A percentile compares a stretch with the other conserved stretches of the same genome.
These are phyloP conservation scores for Rachicladosporium sp. DNA, from an alignment of 2,329 filamentous ascomycete species.

Conservation along the genomic window DNA sequence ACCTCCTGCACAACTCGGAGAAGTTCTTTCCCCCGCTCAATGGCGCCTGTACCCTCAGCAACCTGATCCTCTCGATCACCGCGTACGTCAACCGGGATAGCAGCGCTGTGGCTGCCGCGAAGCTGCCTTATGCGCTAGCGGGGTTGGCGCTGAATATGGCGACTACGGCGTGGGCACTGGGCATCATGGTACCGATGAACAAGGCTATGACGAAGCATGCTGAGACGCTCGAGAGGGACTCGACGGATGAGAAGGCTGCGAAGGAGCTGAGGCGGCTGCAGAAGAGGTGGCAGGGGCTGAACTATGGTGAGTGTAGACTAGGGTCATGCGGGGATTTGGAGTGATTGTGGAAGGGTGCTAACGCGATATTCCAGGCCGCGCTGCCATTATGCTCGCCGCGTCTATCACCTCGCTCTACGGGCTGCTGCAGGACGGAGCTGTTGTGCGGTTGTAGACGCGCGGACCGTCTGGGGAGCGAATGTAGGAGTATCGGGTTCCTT, in stretches of 20 bases:
- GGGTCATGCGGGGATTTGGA: not conserved
- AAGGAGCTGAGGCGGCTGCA: conserved; percentile 17
- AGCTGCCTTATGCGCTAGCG: conserved; percentile 14
- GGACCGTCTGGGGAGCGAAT: no score
- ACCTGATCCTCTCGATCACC: conserved; percentile 16
- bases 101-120: conserved; percentile 9
- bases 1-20: conserved; percentile 20
- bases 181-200: conserved; percentile 22
- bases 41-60: conserved; percentile 17
- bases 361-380: conserved; percentile 8
- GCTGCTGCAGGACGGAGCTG: conserved; percentile 3
- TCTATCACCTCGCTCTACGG: conserved; percentile 4
- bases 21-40: conserved; percentile 22
- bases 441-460: not conserved
- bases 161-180: conserved; percentile 19
- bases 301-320: conserved; percentile 13
- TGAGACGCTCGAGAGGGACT: conserved; percentile 13
- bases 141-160: conserved; percentile 14
- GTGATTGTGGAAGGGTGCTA: no score
- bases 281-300: conserved; percentile 16
- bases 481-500: no score
- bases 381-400: conserved; percentile 13
- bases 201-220: conserved; percentile 15
- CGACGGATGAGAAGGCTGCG: conserved; percentile 15
- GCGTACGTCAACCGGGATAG: conserved; percentile 16